Evolutionary conservation across 495 filamentous ascomycete species (phyloP).

Genomic region (Tuber aestivum): DNA sequence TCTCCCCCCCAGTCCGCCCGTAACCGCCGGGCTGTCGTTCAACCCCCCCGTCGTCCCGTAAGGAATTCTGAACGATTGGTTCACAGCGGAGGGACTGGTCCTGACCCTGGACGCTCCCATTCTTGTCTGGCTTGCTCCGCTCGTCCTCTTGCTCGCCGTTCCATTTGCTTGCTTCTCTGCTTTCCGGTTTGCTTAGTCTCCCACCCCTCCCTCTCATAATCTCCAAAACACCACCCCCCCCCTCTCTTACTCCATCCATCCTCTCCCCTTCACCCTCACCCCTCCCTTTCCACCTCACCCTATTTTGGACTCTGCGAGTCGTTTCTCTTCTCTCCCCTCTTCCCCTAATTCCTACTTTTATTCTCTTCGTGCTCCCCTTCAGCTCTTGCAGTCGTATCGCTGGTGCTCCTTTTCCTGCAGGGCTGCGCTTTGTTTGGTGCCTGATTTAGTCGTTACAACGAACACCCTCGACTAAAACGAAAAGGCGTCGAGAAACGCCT

Average conservation of each 20-base stretch:
- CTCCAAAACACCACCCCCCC: neutral
- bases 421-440: constrained; percentile 32
- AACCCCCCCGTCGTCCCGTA: neutral
- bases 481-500: constrained; percentile 1
- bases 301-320: constrained; percentile 37
- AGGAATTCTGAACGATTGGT: neutral
- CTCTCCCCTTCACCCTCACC: constrained; percentile 25
- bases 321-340: constrained; percentile 33
- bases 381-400: constrained; percentile 26
- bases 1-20: neutral
- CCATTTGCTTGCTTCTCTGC: neutral
- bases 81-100: constrained; percentile 1
- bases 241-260: constrained; percentile 23
- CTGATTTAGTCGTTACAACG: constrained; percentile 25
- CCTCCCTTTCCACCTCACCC: constrained; percentile 25
- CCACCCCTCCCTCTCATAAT: neutral
- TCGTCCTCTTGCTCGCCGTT: neutral
- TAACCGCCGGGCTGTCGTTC: constrained; percentile 4
- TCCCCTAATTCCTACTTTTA: constrained; percentile 38
- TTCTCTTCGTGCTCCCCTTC: constrained; percentile 30
- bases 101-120: neutral
- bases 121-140: neutral
- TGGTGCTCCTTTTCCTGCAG: constrained; percentile 32
- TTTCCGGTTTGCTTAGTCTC: neutral
- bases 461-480: constrained; percentile 25